Evolutionary conservation across 2,329 filamentous ascomycete genomes (phyloP), one percentile per base, ranked within the genome.

Genomic region (Exophiala mesophila): DNA sequence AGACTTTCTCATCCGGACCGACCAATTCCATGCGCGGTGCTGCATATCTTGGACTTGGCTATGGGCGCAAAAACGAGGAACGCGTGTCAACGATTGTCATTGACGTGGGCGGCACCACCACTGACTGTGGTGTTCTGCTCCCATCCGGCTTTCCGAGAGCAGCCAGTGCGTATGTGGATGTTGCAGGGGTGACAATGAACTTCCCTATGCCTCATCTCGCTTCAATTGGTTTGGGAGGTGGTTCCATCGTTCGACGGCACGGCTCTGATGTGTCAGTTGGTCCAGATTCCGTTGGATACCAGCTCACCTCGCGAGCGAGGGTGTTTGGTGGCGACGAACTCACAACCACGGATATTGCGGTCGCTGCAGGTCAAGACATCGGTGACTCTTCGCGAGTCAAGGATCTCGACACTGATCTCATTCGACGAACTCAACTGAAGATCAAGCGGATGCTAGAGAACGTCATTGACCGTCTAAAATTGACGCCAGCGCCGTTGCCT

Each of bases 51-150:
- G 21, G 26, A 15, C 20, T 5, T 19, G 9, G n/a, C 5, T n/a
- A 44, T 32, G 39, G 18, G 16, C 44, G 39, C 9, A 17, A 34
- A 23, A 40, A 37, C 6, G 23, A 26, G 23, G 23, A 26, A 26
- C 23, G 23, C 12, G 23, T 26, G 6, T 12, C 39, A 12, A 28
- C 41, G 13, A 76, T 83, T 64, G 79, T 83, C 0, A 73, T 83
- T 2, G 80, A 84, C 53, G 76, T 84, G 39, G 80, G 80, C 1
- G 80, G 80, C 2, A 84, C 80, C 0, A 83, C 80, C 0, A 76
- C 78, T 0, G 80, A 83, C 50, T 76, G 82, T 8, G 78, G 80
- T 0, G 59, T 81, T 0, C 59, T 84, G 3, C 67, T 79, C 5
- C 67, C 73, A 0, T 82, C 74, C 36, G 80, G 80, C 0, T 80